Base-by-base conservation (phyloP, 129 eudicot species). In the Calendula officinalis region DNA sequence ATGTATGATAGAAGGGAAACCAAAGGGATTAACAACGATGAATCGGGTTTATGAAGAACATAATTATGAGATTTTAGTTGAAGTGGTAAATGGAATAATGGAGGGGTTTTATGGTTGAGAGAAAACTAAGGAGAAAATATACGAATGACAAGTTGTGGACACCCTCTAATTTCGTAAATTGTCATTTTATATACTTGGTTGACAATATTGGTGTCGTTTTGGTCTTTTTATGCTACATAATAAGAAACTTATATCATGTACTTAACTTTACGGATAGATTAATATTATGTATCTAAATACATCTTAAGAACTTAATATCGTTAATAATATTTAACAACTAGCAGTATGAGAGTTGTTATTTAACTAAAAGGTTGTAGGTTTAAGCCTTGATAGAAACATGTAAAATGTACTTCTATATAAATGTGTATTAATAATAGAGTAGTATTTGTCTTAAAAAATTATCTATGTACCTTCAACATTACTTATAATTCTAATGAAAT, bases 71-170 rank as follows among this genome's bases (percentile, higher is more conserved):
- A 62, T 62, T 9, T 9, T 34, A 37, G 62, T 36, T 17, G 39
- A 58, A 58, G 9, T 8, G 10, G n/a, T 16, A 9, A 69, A 68
- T 34, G 36, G 63, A 10, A 56, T 22, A 16, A 6, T n/a, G 55
- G 17, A 63, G 38, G 77, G 51, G 48, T 65, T 53, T 45, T 64
- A 71, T 56, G 78, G 73, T 74, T 57, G 39, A 66, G 78, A 73
- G 60, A 13, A 30, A 73, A 38, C 40, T 13, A 34, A 38, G 78
- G 72, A 56, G 22, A 55, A 64, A 63, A 54, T 64, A 45, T 63
- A 34, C 8, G 65, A 63, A 40, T 47, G 39, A 36, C 7, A 6
- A 35, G 55, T 73, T n/a, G 15, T 27, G 77, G 77, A 22, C 12
- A 33, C 32, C 71, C 77, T 73, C 11, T 27, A 37, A 64, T 73